phyloP scores from a whole-genome alignment of 345 rosid genomes.

The Citrus trifoliata region DNA sequence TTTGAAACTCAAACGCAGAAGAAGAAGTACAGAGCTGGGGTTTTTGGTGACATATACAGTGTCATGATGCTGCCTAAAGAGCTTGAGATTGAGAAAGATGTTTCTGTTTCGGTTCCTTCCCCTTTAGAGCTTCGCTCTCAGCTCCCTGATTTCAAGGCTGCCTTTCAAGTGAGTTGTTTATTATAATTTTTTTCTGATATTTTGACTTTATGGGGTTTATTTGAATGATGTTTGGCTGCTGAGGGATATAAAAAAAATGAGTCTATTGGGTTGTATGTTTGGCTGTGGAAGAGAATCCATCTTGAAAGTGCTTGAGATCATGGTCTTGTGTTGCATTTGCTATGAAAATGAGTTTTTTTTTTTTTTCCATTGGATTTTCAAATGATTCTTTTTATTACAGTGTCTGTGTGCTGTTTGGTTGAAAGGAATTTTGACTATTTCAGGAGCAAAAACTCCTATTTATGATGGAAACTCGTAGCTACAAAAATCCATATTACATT shows the following conservation, averaged over 20 bases:
- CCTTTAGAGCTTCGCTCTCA: conserved; percentile 56
- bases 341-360: neutral
- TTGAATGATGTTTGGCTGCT: conserved; percentile 9
- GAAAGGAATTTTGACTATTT: neutral
- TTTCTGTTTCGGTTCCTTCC: conserved; percentile 32
- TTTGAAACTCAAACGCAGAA: conserved; percentile 52
- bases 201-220: neutral
- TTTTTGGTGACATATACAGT: conserved; percentile 43
- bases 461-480: neutral
- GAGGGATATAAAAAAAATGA: neutral
- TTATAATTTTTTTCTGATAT: neutral
- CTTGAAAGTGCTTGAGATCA: neutral
- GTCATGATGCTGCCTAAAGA: conserved; percentile 65
- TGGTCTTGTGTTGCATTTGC: neutral
- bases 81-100: conserved; percentile 44
- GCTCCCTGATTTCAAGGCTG: conserved; percentile 52
- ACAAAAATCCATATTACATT: neutral
- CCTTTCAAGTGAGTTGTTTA: conserved; percentile 40
- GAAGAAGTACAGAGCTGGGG: conserved; percentile 37
- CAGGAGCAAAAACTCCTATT: neutral
- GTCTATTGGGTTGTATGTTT: neutral
- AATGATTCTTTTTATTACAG: neutral
- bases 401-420: neutral
- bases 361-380: neutral
- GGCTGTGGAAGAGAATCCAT: neutral